Conservation (phyloP, 257 asterid species). For the Salvia hispanica region DNA sequence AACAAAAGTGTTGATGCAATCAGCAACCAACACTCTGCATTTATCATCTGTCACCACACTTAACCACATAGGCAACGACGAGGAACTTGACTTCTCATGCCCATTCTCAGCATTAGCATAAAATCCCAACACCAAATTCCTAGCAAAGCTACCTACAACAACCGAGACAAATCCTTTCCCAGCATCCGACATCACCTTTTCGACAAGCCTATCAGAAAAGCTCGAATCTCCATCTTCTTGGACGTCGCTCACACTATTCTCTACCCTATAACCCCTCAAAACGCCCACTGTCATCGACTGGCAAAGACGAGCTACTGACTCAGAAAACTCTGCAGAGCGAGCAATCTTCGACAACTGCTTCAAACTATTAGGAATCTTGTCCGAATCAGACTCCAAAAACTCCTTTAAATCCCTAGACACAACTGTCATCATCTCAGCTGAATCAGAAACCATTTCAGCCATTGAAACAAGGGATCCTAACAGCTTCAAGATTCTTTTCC, state of each 20-base stretch:
- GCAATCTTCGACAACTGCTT: slow-evolving; percentile 82
- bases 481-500: slow-evolving; percentile 56
- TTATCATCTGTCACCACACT: slow-evolving; percentile 59
- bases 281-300: slow-evolving; percentile 72
- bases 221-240: slow-evolving; percentile 43
- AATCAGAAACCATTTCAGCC: slow-evolving; percentile 76
- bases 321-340: slow-evolving; percentile 63
- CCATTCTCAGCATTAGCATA: slow-evolving; percentile 42
- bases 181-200: slow-evolving; percentile 73
- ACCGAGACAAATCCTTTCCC: slow-evolving; percentile 86
- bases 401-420: slow-evolving; percentile 86
- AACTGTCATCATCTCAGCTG: slow-evolving; percentile 64
- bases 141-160: slow-evolving; percentile 80
- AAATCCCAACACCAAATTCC: slow-evolving; percentile 84
- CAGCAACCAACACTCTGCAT: slow-evolving; percentile 67
- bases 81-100: slow-evolving; percentile 38
- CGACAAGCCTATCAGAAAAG: slow-evolving; percentile 63
- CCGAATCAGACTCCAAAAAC: slow-evolving; percentile 74
- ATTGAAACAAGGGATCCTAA: slow-evolving; percentile 65
- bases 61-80: slow-evolving; percentile 56
- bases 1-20: slow-evolving; percentile 73
- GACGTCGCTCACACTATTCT: slow-evolving; percentile 35
- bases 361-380: slow-evolving; percentile 84
- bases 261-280: slow-evolving; percentile 60
- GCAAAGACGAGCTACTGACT: slow-evolving; percentile 50